phyloP scores from a whole-genome alignment of 257 asterid species.

The Scutellaria baicalensis region DNA sequence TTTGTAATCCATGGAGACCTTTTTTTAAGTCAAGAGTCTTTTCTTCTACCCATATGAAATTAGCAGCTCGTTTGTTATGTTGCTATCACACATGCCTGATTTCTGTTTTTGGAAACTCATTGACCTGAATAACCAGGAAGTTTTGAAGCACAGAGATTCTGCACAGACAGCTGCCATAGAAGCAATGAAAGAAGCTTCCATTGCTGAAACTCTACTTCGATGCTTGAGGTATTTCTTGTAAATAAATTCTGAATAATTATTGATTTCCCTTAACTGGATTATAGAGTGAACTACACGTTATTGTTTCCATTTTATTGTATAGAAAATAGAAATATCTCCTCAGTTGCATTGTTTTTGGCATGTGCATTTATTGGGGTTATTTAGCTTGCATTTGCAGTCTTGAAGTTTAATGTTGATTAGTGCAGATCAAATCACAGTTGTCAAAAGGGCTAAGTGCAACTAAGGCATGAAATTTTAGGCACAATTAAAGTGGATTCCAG shows the following conservation, averaged over 20 bases:
- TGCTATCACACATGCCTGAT: neutral
- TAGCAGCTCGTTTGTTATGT: too few species aligned
- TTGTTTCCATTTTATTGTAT: neutral
- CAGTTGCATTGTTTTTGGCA: conserved; percentile 4
- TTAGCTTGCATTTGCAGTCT: neutral
- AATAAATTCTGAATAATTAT: neutral
- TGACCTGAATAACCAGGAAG: conserved; percentile 52
- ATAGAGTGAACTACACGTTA: neutral
- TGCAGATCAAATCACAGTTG: neutral
- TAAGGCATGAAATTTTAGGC: too few species aligned
- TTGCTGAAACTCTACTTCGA: conserved; percentile 77
- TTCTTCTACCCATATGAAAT: too few species aligned
- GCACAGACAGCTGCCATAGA: conserved; percentile 93
- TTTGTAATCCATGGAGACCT: neutral
- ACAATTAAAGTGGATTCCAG: too few species aligned
- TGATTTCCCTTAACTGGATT: neutral
- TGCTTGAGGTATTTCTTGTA: conserved; percentile 67
- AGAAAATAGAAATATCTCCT: neutral
- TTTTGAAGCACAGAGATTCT: conserved; percentile 75
- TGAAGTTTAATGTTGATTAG: neutral
- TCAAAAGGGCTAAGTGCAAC: too few species aligned
- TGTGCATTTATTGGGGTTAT: neutral
- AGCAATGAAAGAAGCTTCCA: conserved; percentile 91
- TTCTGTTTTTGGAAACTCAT: conserved; percentile 11
- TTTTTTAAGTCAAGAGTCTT: neutral